Percentiles rank a stretch among this genome's conserved stretches.
phyloP scores from a whole-genome alignment of 495 filamentous ascomycete species.

The Endocarpon pusillum region DNA sequence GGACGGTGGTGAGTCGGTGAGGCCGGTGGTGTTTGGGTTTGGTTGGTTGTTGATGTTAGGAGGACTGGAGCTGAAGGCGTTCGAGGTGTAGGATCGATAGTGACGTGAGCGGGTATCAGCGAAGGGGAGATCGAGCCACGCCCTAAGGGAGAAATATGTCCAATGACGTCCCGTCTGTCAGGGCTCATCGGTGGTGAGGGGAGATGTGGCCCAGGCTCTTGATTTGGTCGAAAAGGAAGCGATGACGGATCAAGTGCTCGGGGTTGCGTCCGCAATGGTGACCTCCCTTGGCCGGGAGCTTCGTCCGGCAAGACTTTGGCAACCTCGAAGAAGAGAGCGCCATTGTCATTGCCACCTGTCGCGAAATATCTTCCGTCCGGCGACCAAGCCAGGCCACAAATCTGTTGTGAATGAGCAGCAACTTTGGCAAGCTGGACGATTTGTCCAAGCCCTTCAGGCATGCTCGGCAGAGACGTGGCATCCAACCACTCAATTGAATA shows the following conservation, averaged over 20 bases:
- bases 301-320: constrained; percentile 1
- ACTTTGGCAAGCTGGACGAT: constrained; percentile 67
- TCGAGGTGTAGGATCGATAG: neutral
- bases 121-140: too few relatives aligned
- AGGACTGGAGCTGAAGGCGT: neutral
- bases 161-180: too few relatives aligned
- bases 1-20: neutral
- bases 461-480: constrained; percentile 15
- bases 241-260: too few relatives aligned
- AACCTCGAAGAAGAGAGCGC: constrained; percentile 65
- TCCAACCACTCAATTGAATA: constrained; percentile 79
- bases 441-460: constrained; percentile 53
- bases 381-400: constrained; percentile 87
- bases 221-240: neutral
- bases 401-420: constrained; percentile 67
- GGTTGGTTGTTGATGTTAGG: too few relatives aligned
- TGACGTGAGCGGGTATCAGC: neutral
- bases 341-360: constrained; percentile 84
- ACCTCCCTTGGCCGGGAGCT: neutral
- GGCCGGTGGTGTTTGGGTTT: neutral
- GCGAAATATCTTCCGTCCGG: constrained; percentile 59
- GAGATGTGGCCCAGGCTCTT: neutral
- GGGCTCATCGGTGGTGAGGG: neutral
- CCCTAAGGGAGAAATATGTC: too few relatives aligned
- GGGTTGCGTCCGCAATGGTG: neutral